Percentiles rank a stretch among this genome's conserved stretches.
phyloP scores from a whole-genome alignment of 306 rosid species.

The Malus orientalis region DNA sequence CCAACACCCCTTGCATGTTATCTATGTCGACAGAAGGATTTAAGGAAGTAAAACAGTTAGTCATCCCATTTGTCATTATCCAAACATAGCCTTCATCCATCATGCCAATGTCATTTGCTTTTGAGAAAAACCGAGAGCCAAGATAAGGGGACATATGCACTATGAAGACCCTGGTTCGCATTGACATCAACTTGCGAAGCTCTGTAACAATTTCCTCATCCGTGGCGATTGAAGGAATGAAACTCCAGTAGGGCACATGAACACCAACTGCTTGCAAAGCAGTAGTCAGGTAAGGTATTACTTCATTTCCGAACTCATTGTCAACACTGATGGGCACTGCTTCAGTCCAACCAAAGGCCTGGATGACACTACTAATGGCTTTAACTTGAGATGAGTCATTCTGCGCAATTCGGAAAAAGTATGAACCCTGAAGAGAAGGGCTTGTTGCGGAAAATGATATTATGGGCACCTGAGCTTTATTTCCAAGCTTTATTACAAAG shows the following conservation, averaged over 20 bases:
- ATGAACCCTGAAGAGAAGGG: neutral
- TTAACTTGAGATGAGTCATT: slow-evolving; percentile 9
- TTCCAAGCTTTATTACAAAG: slow-evolving; percentile 5
- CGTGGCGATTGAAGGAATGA: slow-evolving; percentile 15
- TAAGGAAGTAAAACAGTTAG: neutral
- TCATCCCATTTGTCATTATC: slow-evolving; percentile 24
- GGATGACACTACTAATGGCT: slow-evolving; percentile 3
- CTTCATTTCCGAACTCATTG: slow-evolving; percentile 13
- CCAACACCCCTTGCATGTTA: slow-evolving; percentile 23
- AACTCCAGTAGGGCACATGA: slow-evolving; percentile 16
- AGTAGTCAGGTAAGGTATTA: slow-evolving; percentile 1
- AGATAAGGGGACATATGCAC: slow-evolving; percentile 15
- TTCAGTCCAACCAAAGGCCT: slow-evolving; percentile 20
- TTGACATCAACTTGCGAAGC: slow-evolving; percentile 21
- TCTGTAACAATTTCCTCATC: slow-evolving; percentile 12
- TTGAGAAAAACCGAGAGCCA: slow-evolving; percentile 14
- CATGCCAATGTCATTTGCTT: slow-evolving; percentile 32
- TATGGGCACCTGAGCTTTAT: slow-evolving; percentile 26
- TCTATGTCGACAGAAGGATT: neutral
- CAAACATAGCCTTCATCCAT: slow-evolving; percentile 36
- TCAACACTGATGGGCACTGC: slow-evolving; percentile 13
- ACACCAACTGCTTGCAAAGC: slow-evolving; percentile 10
- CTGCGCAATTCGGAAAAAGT: neutral
- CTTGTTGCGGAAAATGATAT: slow-evolving; percentile 2
- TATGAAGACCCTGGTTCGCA: slow-evolving; percentile 25